Evolutionary conservation across 176 grass and related monocot species (phyloP).

Genomic region (Avena sativa): DNA sequence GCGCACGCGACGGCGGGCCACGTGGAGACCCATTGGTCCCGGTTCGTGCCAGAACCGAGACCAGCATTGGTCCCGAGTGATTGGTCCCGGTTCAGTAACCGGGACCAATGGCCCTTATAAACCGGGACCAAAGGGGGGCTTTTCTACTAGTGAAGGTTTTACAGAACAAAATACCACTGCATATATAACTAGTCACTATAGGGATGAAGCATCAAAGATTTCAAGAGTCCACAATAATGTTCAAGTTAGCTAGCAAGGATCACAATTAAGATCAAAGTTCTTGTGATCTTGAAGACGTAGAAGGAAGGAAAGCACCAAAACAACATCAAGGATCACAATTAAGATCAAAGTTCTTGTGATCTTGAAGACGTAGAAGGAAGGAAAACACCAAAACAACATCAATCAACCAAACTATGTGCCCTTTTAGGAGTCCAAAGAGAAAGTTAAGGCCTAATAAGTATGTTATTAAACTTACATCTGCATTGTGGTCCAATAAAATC

Average conservation of each 20-base stretch:
- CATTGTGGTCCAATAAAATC: constrained; percentile 45
- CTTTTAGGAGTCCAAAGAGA: neutral
- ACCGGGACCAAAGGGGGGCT: too few relatives aligned
- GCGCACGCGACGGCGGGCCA: too few relatives aligned
- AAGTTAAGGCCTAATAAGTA: constrained; percentile 3
- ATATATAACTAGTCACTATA: neutral
- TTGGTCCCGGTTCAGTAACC: too few relatives aligned
- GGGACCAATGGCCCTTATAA: too few relatives aligned
- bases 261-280: neutral
- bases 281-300: neutral
- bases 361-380: neutral
- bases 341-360: neutral
- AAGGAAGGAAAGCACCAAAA: neutral
- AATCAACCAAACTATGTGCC: neutral
- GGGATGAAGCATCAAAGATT: neutral
- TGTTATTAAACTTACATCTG: constrained; percentile 36
- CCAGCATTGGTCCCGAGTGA: too few relatives aligned
- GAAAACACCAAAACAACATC: neutral
- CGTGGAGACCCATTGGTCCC: too few relatives aligned
- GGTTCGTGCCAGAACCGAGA: too few relatives aligned
- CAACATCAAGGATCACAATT: neutral
- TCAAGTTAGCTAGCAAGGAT: neutral
- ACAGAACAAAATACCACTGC: neutral
- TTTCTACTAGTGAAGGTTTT: neutral
- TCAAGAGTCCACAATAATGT: neutral